Evolutionary conservation across 2,329 filamentous ascomycete species (phyloP), one percentile per base, ranked within the genome.

Genomic region (Colletotrichum sp.): DNA sequence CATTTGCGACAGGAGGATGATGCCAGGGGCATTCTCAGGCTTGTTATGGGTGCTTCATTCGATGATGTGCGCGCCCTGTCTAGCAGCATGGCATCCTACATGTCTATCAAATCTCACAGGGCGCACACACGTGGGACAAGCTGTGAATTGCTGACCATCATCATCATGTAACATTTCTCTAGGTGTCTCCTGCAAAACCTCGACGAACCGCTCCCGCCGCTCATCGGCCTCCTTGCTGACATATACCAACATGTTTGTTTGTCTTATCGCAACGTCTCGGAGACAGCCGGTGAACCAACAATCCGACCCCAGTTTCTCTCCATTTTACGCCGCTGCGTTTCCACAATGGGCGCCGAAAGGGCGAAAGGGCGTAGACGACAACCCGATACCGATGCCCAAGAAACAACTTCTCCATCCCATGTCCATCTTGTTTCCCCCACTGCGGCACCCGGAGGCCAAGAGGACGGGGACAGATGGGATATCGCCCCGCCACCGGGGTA

Each of bases 361-460:
- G 60, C 36, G 21, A 30, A 67, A 75, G 55, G 43, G 43, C 69
- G 56, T 38, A 28, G 3, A 28, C 26, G 21, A 36, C 32, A 64
- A 15, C 21, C 28, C 24, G 55, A 36, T 34, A 24, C 56, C 12
- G 67, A 48, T 24, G 55, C 56, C 26, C 43, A 52, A 48, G 34
- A 60, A 70, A 26, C 67, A 21, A 21, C 10, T 48, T 43, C 18
- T 48, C 62, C 43, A 65, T 64, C 64, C 43, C 30, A 21, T 9
- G 28, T 34, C 70, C 73, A 65, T 32, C 70, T 26, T 34, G 24
- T 30, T 56, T 55, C 28, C 64, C 58, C 73, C 70, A 72, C 70
- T 48, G 26, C 64, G 70, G 70, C 70, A 68, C 64, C 73, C 70
- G 64, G 56, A 75, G 62, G 64, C 70, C 64, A 73, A 75, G 73